Base-by-base conservation (phyloP, 441 rosid genomes). In the Brassica balearica region DNA sequence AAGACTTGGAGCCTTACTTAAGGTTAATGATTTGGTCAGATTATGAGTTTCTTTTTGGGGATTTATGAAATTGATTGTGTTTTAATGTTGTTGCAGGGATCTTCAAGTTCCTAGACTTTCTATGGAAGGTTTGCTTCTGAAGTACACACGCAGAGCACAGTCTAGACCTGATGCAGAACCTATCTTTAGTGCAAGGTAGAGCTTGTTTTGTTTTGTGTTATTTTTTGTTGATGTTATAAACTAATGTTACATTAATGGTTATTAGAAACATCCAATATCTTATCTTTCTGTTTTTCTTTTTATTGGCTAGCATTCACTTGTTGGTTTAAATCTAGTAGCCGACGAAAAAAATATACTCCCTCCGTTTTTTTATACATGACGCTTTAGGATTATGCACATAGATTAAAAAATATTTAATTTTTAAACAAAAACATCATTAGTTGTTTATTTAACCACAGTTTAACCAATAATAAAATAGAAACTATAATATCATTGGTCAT, bases 1-100 rank as follows among this genome's bases (percentile, higher is more conserved):
- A 89, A 84, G 98, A 95, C 78, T 84, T 95, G 46, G 87, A 89
- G 81, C 98, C 98, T 48, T 95, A 88, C 84, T 78, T 93, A 75
- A 91, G 98, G 99, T 93, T 93, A 69, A 15, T 4, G 20, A 17
- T 22, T 51, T 23, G n/a, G 38, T 51, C 14, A 60, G 25, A 27
- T 51, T 14, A 34, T 71, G 3, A 0, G 4, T 36, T 74, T 12
- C 23, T 14, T 11, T 60, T 7, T 7, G 65, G 17, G 65, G 19
- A 17, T 58, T 22, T 11, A 1, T 51, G 27, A 61, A 3, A 63
- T n/a, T 79, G 74, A 53, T 68, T 34, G 36, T 4, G 43, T 11
- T 12, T 0, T 12, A 0, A 2, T 70, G 68, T 53, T 69, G 66
- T 59, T 82, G 63, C 83, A 92, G 97, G 88, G 97, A 95, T 84